Base-by-base conservation (phyloP, 2,329 filamentous ascomycete genomes). In the Fusarium bactridioides region DNA sequence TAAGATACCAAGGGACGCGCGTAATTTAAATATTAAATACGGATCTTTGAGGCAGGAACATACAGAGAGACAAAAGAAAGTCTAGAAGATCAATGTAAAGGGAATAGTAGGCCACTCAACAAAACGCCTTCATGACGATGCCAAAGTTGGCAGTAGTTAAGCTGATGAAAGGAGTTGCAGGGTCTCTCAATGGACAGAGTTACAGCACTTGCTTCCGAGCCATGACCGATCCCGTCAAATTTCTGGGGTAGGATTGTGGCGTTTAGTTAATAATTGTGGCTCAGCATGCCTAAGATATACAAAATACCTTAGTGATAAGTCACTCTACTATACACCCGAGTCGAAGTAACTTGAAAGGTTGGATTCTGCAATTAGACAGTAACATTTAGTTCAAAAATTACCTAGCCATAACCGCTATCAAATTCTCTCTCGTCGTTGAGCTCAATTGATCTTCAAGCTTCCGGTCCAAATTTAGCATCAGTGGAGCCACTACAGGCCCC, bases 141-240 rank as follows among this genome's bases (percentile, higher is more conserved):
- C 25, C 48, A 60, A n/a, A 35, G 55, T 50, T 67, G 57, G 53
- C 66, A 57, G 57, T 56, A 35, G 44, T 40, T 29, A 43, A 60
- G 57, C 56, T 73, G 70, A 67, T 70, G 70, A 73, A 73, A 73
- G 70, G 70, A 73, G 70, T 73, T 57, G 66, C 67, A 73, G 70
- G 70, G 69, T 72, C 69, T 61, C 56, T 33, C 31, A 62, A 48
- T 66, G 64, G 56, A 61, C 69, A 69, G 68, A 66, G 67, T 70
- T 70, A 67, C 67, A 70, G 53, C 37, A 55, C 69, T 60, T 61
- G 35, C 64, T 60, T 65, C 33, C 25, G 35, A 29, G 43, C 51
- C 54, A 61, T 64, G 41, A 47, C 59, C 40, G 56, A 70, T 51
- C 47, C 43, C 41, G 40, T 50, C 56, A 33, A 67, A 67, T 38